Percentiles rank a stretch among this genome's conserved stretches.
Conservation (phyloP, 176 grass and related monocot genomes). For the Triticum aestivum region DNA sequence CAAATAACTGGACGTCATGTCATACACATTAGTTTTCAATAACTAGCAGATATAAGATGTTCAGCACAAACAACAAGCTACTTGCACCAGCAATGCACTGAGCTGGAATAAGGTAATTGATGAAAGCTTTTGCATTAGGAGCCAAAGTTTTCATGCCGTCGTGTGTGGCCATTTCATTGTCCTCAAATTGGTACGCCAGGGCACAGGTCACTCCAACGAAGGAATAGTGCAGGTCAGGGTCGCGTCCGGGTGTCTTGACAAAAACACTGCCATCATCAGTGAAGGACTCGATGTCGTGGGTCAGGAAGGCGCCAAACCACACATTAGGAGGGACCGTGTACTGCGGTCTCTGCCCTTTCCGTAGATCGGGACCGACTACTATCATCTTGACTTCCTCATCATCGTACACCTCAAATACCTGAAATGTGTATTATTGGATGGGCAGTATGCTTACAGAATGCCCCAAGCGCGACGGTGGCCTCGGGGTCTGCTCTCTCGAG, state of each 20-base stretch:
- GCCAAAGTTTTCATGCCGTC: slow-evolving; percentile 49
- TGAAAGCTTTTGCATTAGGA: slow-evolving; percentile 62
- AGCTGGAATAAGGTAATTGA: slow-evolving; percentile 65
- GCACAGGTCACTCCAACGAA: slow-evolving; percentile 86
- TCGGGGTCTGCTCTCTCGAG: too few relatives aligned
- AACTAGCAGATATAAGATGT: background rate
- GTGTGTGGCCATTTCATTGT: slow-evolving; percentile 60
- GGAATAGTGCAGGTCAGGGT: slow-evolving; percentile 64
- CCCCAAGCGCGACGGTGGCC: too few relatives aligned
- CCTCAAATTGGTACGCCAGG: slow-evolving; percentile 65
- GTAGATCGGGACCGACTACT: slow-evolving; percentile 61
- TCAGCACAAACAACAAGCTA: background rate
- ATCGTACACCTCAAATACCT: slow-evolving; percentile 76
- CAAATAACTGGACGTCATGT: background rate
- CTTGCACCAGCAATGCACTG: background rate
- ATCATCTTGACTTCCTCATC: slow-evolving; percentile 68
- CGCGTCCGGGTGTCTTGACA: slow-evolving; percentile 50
- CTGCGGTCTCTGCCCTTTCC: slow-evolving; percentile 51
- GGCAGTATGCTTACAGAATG: background rate
- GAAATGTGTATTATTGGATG: slow-evolving; percentile 9
- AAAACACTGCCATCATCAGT: slow-evolving; percentile 48
- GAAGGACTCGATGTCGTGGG: slow-evolving; percentile 50
- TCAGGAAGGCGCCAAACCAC: slow-evolving; percentile 73
- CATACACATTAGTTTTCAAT: slow-evolving; percentile 7
- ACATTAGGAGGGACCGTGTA: slow-evolving; percentile 79